Evolutionary conservation across 345 rosid genomes (phyloP).

Genomic region (Crucihimalaya himalaica): DNA sequence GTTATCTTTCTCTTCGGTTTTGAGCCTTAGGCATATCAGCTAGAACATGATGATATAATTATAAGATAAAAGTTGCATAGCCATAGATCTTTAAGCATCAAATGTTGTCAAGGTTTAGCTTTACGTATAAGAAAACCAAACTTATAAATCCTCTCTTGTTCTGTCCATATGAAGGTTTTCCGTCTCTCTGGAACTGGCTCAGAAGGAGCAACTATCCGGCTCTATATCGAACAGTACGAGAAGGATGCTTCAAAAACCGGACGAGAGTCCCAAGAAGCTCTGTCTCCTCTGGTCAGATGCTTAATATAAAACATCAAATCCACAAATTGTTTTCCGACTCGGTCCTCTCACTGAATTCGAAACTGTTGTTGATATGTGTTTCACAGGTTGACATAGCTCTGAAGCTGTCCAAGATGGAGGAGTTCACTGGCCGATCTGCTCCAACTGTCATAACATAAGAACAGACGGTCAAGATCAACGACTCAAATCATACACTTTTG

Average conservation of each 20-base stretch:
- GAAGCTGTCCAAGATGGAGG: constrained; percentile 88
- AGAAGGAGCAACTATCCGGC: constrained; percentile 96
- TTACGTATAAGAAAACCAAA: neutral
- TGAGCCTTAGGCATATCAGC: constrained; percentile 11
- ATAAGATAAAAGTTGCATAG: neutral
- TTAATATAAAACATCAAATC: neutral
- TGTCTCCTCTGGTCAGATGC: constrained; percentile 80
- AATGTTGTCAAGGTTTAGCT: neutral
- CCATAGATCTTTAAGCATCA: neutral
- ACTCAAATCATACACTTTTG: constrained; percentile 15
- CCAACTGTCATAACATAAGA: constrained; percentile 91
- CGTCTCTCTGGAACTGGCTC: constrained; percentile 99
- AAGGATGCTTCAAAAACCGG: constrained; percentile 89
- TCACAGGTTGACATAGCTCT: constrained; percentile 89
- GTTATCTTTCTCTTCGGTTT: constrained; percentile 21
- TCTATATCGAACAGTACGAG: constrained; percentile 96
- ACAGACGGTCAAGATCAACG: constrained; percentile 10
- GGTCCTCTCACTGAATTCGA: neutral
- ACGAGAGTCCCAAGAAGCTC: constrained; percentile 85
- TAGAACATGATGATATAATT: neutral
- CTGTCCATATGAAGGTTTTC: constrained; percentile 60
- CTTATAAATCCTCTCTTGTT: neutral
- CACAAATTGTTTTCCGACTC: neutral
- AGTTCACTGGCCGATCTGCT: constrained; percentile 88
- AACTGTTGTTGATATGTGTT: constrained; percentile 14